Evolutionary conservation across 176 grass and related monocot species (phyloP).

Genomic region (bread wheat (Triticum aestivum)): IWGSC_CS_RefSeq_v2.1 NC_057809.1:480657205-480657704

Average conservation of each 20-base stretch:
- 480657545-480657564: not conserved
- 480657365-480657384: not conserved
- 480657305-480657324: not conserved
- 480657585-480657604: slow-evolving; percentile 13
- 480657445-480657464: not conserved
- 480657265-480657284: no score
- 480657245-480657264: no score
- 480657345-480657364: slow-evolving; percentile 16
- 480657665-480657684: not conserved
- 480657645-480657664: not conserved
- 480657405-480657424: not conserved
- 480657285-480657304: no score
- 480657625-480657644: not conserved
- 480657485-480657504: no score
- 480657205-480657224: no score
- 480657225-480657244: no score
- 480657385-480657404: not conserved
- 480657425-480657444: slow-evolving; percentile 24
- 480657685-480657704: no score
- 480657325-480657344: slow-evolving; percentile 32
- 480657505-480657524: no score
- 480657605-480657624: not conserved
- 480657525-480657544: not conserved
- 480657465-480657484: not conserved
- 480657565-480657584: not conserved